Base-by-base conservation (phyloP, 2,329 filamentous ascomycete species). In the Beauveria sp. region DNA sequence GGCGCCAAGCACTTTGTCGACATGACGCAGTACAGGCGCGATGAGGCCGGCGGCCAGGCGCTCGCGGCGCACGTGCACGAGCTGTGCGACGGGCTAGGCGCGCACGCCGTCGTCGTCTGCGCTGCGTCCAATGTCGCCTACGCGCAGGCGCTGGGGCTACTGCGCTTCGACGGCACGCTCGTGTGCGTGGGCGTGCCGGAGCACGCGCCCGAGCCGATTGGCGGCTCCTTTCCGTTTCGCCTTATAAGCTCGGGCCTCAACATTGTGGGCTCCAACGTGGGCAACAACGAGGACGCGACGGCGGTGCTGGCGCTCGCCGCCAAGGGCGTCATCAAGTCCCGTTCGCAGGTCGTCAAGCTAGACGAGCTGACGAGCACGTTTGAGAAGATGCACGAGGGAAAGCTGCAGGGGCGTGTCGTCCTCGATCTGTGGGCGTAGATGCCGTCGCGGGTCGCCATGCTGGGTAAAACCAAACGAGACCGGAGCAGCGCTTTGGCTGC, bases 261-360 rank as follows among this genome's bases (percentile, higher is more conserved):
- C n/a, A 79, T 84, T 62, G 75, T 78, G 5, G 80, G 79, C 5
- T 79, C 76, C 10, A 75, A 78, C 1, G 80, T 83, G 16, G 81
- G 81, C 0, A 82, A 78, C 58, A 74, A 79, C 48, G 71, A 74
- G 58, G 80, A 83, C 34, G 80, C 80, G 12, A 66, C 16, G n/a
- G 46, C 59, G 52, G 51, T 53, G 16, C 52, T 63, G 18, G 58
- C 60, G 1, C 50, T 61, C 28, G 62, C 58, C 40, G 20, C 38
- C 4, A 46, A 38, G 22, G 62, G 62, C 22, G 20, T 61, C 52
- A 60, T 63, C 34, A 48, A 61, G 46, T 50, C 45, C 28, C 62
- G 48, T 49, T 34, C 53, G 3, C 48, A 34, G 7, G 48, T 63
- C 12, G 58, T 61, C n/a, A 58, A 54, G 62, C 46, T 63, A 18